Base-by-base conservation (phyloP, 495 filamentous ascomycete species). In the Coniosporium apollinis region DNA sequence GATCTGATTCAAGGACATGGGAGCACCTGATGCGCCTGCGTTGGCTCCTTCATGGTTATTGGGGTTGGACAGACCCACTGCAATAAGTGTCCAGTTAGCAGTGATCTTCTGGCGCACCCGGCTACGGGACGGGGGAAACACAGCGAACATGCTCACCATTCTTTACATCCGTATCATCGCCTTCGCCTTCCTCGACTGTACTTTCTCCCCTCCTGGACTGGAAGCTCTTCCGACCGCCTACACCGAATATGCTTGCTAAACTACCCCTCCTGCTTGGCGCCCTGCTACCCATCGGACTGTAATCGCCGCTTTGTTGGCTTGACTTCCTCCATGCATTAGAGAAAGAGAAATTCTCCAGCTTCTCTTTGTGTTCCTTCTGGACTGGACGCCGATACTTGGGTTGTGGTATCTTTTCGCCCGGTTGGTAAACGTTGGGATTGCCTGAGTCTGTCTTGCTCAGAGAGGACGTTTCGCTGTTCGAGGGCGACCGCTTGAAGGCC, bases 331-430 rank as follows among this genome's bases (percentile, higher is more conserved):
- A 58, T 15, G 54, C 52, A 8, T 48, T 48, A 17, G 43, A 44
- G 39, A 55, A 59, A 34, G 11, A 38, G 49, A 56, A 61, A 17
- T 46, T 17, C 33, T 59, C 57, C 7, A 61, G 51, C 8, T 51
- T 43, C 35, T 47, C 57, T 34, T 51, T 58, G 42, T 61, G 57
- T 34, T 52, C 46, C 29, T 51, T 51, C 25, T 37, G 46, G 11
- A 55, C 54, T n/a, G 52, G 52, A 1, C 43, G 45, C 15, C 56
- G 56, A 40, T 61, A 61, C 35, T 61, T 61, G 13, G 54, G 43
- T 11, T 48, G 49, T 6, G 57, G 57, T 52, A 61, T 54, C 30
- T 49, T 40, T 33, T 61, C 57, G 48, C 54, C 57, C 19, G 56
- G 54, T 38, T 53, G 46, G 50, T 61, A 61, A 42, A 52, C 35